Evolutionary conservation across 768 basidiomycete genomes (phyloP).

Genomic region (Tylopilus sp.): DNA sequence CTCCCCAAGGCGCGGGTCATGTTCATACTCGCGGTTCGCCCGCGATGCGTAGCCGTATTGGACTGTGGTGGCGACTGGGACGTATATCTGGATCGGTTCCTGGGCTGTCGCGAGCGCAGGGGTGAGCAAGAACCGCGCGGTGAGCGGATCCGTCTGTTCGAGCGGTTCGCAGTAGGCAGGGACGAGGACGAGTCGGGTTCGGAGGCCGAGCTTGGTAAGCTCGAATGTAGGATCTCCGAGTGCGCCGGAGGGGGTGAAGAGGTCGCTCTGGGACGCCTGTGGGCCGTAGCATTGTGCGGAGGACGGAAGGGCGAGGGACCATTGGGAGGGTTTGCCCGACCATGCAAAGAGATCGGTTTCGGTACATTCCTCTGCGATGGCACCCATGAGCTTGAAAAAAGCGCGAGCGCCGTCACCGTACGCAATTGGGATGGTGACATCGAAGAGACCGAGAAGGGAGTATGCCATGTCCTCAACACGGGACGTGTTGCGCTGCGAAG

Average conservation of each 20-base stretch:
- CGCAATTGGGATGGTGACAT: slow-evolving; percentile 19
- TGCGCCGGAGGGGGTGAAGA: slow-evolving; percentile 3
- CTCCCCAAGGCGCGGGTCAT: neutral
- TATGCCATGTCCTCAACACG: slow-evolving; percentile 24
- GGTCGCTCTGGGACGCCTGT: slow-evolving; percentile 9
- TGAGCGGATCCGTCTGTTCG: slow-evolving; percentile 13
- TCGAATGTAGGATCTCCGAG: slow-evolving; percentile 23
- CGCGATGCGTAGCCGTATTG: slow-evolving; percentile 1
- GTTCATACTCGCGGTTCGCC: neutral
- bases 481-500: slow-evolving; percentile 20
- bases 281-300: slow-evolving; percentile 19
- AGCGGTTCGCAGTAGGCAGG: slow-evolving; percentile 21
- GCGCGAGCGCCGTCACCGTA: slow-evolving; percentile 24
- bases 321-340: slow-evolving; percentile 21
- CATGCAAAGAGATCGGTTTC: slow-evolving; percentile 24
- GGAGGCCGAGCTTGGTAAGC: slow-evolving; percentile 24
- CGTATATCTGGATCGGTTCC: slow-evolving; percentile 19
- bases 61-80: slow-evolving; percentile 1
- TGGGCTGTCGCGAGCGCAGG: slow-evolving; percentile 15
- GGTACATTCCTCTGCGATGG: slow-evolving; percentile 16
- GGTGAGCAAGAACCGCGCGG: slow-evolving; percentile 17
- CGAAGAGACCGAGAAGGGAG: slow-evolving; percentile 24
- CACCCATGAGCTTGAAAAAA: slow-evolving; percentile 19
- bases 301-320: slow-evolving; percentile 23
- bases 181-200: slow-evolving; percentile 15